A percentile compares a stretch with the other conserved stretches of the same genome.
These are phyloP conservation scores for Limnomonas spitsbergensis DNA, from an alignment of 139 green algal species.

Conservation along the genomic window DNA sequence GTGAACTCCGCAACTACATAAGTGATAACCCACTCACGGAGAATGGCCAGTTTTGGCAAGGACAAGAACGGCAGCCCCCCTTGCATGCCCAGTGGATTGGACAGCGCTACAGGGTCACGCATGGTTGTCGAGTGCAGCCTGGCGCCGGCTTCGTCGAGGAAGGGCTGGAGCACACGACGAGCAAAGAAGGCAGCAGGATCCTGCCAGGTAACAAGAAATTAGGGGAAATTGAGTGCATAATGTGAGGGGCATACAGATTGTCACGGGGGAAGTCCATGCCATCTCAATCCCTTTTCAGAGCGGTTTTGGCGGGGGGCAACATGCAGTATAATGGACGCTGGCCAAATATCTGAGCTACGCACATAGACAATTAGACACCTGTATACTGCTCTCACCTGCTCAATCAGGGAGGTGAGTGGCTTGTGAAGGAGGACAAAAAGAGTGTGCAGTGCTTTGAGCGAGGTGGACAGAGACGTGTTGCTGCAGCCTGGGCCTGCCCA, in stretches of 20 bases:
- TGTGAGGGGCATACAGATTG: not conserved
- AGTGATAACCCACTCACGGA: too few species aligned
- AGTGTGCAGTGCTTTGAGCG: not conserved
- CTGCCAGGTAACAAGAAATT: not conserved
- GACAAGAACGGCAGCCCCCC: conserved; percentile 2
- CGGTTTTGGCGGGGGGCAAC: too few species aligned
- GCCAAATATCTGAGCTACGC: too few species aligned
- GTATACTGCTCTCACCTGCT: too few species aligned
- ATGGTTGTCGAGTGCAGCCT: not conserved
- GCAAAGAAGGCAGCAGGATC: not conserved
- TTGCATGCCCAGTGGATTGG: conserved; percentile 17
- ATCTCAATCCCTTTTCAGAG: too few species aligned
- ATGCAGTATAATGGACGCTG: too few species aligned
- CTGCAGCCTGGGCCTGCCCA: not conserved
- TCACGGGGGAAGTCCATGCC: not conserved
- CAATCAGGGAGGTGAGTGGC: not conserved
- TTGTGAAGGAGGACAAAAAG: conserved; percentile 6
- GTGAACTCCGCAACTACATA: too few species aligned
- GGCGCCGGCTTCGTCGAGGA: conserved; percentile 11
- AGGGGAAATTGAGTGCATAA: not conserved
- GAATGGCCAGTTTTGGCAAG: too few species aligned
- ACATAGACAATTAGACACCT: too few species aligned
- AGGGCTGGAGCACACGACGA: conserved; percentile 12
- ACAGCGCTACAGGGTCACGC: not conserved
- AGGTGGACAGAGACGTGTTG: not conserved